These are phyloP conservation scores for Panicum hallii DNA, from an alignment of 202 grass and related monocot species.

Conservation along the genomic window DNA sequence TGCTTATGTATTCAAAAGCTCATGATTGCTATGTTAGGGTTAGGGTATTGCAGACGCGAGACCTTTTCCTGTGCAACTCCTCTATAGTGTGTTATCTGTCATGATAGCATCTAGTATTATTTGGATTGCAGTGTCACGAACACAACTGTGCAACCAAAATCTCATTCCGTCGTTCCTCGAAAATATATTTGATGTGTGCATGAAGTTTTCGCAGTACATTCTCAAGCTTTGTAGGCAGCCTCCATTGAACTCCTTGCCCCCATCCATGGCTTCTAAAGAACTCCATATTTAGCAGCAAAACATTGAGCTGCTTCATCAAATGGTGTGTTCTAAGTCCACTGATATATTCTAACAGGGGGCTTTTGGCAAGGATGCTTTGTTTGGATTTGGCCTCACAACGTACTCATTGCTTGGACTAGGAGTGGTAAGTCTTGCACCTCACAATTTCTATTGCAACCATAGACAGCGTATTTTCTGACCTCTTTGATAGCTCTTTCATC, in stretches of 20 bases:
- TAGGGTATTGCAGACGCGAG: conserved; percentile 1
- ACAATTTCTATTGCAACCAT: not conserved
- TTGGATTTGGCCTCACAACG: conserved; percentile 96
- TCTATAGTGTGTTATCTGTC: not conserved
- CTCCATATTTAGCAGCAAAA: conserved; percentile 23
- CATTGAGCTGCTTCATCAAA: conserved; percentile 19
- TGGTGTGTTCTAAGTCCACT: conserved; percentile 6
- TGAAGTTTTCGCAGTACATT: conserved; percentile 6
- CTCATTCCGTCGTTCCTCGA: not conserved
- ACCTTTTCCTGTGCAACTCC: not conserved
- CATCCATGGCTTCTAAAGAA: conserved; percentile 15
- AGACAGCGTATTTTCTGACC: conserved; percentile 8
- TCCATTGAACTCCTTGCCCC: not conserved
- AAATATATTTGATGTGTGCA: not conserved
- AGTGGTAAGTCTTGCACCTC: conserved; percentile 58
- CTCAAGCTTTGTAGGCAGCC: not conserved
- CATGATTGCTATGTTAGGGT: not conserved
- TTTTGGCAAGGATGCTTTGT: conserved; percentile 77
- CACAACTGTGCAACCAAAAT: conserved; percentile 16
- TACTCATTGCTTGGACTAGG: conserved; percentile 94
- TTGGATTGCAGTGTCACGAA: not conserved
- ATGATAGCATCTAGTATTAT: conserved; percentile 1
- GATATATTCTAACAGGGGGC: conserved; percentile 69
- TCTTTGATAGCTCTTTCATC: conserved; percentile 24
- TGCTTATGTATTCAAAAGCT: not conserved